These are phyloP conservation scores for Yarrowia galli DNA, from an alignment of 1,139 yeast genomes.

Conservation along the genomic window DNA sequence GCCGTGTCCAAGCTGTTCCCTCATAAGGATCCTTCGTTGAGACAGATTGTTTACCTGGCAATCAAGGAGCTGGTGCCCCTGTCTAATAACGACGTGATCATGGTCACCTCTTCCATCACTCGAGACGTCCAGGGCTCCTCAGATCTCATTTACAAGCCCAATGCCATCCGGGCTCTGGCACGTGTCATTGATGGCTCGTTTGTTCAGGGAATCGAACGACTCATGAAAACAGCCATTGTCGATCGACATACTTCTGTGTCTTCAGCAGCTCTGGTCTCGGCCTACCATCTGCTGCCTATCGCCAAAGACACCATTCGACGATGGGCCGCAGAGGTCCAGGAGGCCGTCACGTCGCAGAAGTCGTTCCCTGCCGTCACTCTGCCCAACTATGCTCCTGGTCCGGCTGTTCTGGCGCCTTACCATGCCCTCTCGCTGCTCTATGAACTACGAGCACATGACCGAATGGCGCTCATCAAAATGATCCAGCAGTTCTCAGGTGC, in stretches of 20 bases:
- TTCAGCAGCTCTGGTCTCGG: conserved; percentile 89
- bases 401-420: conserved; percentile 83
- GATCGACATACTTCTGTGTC: conserved; percentile 88
- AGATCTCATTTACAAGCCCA: conserved; percentile 85
- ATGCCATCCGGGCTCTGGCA: conserved; percentile 90
- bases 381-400: conserved; percentile 55
- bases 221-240: conserved; percentile 90
- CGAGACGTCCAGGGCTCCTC: conserved; percentile 89
- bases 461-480: conserved; percentile 91
- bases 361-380: conserved; percentile 58
- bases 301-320: conserved; percentile 92
- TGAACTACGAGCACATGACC: conserved; percentile 87
- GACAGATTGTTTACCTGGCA: conserved; percentile 93
- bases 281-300: conserved; percentile 87
- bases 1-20: conserved; percentile 94
- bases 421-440: conserved; percentile 93
- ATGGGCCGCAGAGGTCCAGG: conserved; percentile 93
- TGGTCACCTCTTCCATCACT: conserved; percentile 98
- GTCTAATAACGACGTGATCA: conserved; percentile 83
- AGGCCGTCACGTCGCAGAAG: conserved; percentile 76
- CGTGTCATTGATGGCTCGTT: conserved; percentile 92
- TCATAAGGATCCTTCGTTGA: conserved; percentile 85
- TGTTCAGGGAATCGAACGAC: conserved; percentile 92
- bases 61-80: conserved; percentile 86
- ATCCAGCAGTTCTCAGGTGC: conserved; percentile 73